Conservation (phyloP, 140 eudicot species). For the Ambrosia hybrid region DNA sequence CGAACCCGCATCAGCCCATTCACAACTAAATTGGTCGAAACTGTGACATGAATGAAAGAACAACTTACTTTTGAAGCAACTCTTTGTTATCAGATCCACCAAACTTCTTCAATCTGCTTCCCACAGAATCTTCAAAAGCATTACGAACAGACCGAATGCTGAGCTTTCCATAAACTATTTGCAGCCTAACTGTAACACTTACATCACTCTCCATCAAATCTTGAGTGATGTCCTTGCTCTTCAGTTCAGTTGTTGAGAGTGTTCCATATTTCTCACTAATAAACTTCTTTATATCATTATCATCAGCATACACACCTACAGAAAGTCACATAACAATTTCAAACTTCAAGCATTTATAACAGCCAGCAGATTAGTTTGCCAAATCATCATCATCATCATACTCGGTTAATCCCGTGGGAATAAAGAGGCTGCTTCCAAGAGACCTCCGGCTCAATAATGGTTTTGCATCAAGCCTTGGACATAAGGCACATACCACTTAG, state of each 20-base stretch:
- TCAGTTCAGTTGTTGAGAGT: constrained; percentile 48
- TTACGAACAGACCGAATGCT: constrained; percentile 88
- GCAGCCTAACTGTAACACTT: constrained; percentile 84
- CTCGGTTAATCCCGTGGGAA: too few species aligned
- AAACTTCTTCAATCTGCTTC: constrained; percentile 74
- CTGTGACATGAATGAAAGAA: background rate
- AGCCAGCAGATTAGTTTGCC: constrained; percentile 10
- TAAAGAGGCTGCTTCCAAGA: too few species aligned
- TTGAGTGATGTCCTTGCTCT: constrained; percentile 50
- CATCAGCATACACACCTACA: constrained; percentile 90
- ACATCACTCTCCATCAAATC: constrained; percentile 79
- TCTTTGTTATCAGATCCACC: constrained; percentile 84
- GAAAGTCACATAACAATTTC: background rate
- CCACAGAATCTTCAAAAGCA: constrained; percentile 94
- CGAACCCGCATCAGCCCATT: background rate
- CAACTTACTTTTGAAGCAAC: constrained; percentile 71
- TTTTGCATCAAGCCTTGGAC: too few species aligned
- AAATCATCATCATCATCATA: too few species aligned
- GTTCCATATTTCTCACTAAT: constrained; percentile 69
- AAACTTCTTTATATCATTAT: constrained; percentile 51
- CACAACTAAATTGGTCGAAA: background rate
- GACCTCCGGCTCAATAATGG: too few species aligned
- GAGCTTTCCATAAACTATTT: constrained; percentile 81
- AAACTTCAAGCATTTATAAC: constrained; percentile 8
- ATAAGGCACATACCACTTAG: too few species aligned